Conservation (phyloP, 2,329 filamentous ascomycete genomes). For the Zymoseptoria brevis region DNA sequence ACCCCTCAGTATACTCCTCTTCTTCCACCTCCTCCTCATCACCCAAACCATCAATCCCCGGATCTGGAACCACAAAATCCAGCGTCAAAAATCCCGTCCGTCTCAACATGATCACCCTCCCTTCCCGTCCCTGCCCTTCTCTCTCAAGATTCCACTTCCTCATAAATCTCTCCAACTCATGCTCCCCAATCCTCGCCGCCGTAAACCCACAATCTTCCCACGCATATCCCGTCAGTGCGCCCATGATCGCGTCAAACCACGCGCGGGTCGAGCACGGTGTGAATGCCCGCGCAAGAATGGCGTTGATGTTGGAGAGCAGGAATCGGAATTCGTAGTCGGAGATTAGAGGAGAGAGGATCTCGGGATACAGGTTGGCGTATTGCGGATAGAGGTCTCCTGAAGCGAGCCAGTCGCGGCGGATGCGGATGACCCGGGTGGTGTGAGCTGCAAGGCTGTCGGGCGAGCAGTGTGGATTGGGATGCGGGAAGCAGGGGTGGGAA, state of each 20-base stretch:
- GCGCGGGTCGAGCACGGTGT: conserved; percentile 70
- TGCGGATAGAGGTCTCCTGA: conserved; percentile 84
- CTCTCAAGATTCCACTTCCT: conserved; percentile 74
- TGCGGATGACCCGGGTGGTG: conserved; percentile 80
- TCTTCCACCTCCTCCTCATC: conserved; percentile 18
- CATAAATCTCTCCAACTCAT: conserved; percentile 68
- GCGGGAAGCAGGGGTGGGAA: conserved; percentile 87
- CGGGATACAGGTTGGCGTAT: conserved; percentile 91
- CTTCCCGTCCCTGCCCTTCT: conserved; percentile 50
- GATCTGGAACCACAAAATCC: conserved; percentile 74
- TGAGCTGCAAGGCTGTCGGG: conserved; percentile 64
- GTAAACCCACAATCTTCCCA: conserved; percentile 87
- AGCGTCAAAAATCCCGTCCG: conserved; percentile 82
- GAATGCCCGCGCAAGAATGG: conserved; percentile 67
- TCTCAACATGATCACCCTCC: conserved; percentile 69
- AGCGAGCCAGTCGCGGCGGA: conserved; percentile 81
- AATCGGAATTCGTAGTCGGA: conserved; percentile 78
- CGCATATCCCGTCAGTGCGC: conserved; percentile 80
- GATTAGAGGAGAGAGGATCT: conserved; percentile 83
- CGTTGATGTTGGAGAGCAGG: conserved; percentile 74
- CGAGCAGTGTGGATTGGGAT: conserved; percentile 85
- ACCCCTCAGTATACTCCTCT: conserved; percentile 11
- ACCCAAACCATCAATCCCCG: conserved; percentile 49
- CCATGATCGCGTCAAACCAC: conserved; percentile 69
- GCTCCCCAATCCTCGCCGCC: conserved; percentile 63